Percentiles rank a stretch among this genome's conserved stretches.
These are phyloP conservation scores for Wallacemonas sp. DNA, from an alignment of 208 protist species.

Conservation along the genomic window DNA sequence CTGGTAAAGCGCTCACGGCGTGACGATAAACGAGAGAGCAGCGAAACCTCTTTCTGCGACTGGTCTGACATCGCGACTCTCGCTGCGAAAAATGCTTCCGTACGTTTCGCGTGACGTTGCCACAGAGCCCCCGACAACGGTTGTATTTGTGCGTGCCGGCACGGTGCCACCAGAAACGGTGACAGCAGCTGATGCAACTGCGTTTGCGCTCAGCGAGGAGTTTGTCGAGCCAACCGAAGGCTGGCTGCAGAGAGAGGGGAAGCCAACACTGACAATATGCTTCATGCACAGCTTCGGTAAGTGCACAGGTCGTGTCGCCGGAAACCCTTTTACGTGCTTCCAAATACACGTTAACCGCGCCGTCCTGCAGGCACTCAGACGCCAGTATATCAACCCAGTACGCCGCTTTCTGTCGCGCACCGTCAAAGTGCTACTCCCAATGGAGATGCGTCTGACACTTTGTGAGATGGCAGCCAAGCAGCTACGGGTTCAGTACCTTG, in stretches of 20 bases:
- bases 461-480: constrained; percentile 37
- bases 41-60: too few relatives aligned
- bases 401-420: constrained; percentile 44
- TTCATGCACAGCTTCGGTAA: constrained; percentile 72
- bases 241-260: constrained; percentile 48
- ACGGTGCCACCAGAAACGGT: constrained; percentile 25
- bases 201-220: constrained; percentile 51
- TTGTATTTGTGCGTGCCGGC: constrained; percentile 41
- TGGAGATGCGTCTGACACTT: constrained; percentile 41
- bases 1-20: too few relatives aligned
- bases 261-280: constrained; percentile 46
- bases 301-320: constrained; percentile 38
- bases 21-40: too few relatives aligned
- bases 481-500: constrained; percentile 59
- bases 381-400: constrained; percentile 40
- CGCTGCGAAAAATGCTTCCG: constrained; percentile 19
- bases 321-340: constrained; percentile 42
- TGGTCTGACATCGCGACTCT: too few relatives aligned
- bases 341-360: constrained; percentile 51
- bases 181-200: constrained; percentile 24
- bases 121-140: constrained; percentile 46
- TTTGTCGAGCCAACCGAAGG: constrained; percentile 50
- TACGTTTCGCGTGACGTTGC: constrained; percentile 50
- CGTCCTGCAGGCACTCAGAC: constrained; percentile 40
- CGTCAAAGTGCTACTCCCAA: constrained; percentile 39